These are phyloP conservation scores for Hygrocybe coccinea DNA, from an alignment of 768 basidiomycete species.

Conservation along the genomic window DNA sequence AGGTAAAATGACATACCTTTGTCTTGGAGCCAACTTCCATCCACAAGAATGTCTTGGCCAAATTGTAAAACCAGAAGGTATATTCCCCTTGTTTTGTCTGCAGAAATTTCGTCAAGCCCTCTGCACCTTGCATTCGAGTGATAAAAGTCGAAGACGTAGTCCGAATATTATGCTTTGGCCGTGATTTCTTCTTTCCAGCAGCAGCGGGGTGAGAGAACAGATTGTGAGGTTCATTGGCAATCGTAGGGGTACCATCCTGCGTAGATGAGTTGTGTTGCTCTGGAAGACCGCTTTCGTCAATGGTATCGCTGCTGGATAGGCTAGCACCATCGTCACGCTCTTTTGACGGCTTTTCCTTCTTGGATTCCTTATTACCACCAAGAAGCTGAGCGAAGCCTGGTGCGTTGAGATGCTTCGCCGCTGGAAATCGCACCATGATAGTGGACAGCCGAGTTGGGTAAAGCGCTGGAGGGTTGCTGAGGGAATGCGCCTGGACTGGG, in stretches of 20 bases:
- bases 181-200: conserved; percentile 61
- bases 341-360: conserved; percentile 46
- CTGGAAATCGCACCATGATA: conserved; percentile 58
- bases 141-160: conserved; percentile 93
- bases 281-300: conserved; percentile 46
- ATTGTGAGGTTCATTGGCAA: conserved; percentile 43
- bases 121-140: conserved; percentile 74
- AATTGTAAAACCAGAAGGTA: conserved; percentile 84
- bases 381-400: conserved; percentile 66
- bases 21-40: conserved; percentile 78
- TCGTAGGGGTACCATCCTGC: conserved; percentile 40
- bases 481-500: conserved; percentile 38
- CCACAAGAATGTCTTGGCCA: conserved; percentile 82
- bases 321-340: conserved; percentile 67
- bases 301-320: conserved; percentile 77
- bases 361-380: conserved; percentile 62
- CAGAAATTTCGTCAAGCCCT: conserved; percentile 67
- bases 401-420: conserved; percentile 46
- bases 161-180: conserved; percentile 88
- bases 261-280: conserved; percentile 31
- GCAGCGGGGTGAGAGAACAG: conserved; percentile 52
- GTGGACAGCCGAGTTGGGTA: conserved; percentile 63
- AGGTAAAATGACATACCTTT: conserved; percentile 49
- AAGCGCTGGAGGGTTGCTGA: conserved; percentile 32
- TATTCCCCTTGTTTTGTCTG: conserved; percentile 79